A percentile compares a stretch with the other conserved stretches of the same genome.
These are phyloP conservation scores for Sistotremastrum niveocremeum DNA, from an alignment of 768 basidiomycete species.

Conservation along the genomic window DNA sequence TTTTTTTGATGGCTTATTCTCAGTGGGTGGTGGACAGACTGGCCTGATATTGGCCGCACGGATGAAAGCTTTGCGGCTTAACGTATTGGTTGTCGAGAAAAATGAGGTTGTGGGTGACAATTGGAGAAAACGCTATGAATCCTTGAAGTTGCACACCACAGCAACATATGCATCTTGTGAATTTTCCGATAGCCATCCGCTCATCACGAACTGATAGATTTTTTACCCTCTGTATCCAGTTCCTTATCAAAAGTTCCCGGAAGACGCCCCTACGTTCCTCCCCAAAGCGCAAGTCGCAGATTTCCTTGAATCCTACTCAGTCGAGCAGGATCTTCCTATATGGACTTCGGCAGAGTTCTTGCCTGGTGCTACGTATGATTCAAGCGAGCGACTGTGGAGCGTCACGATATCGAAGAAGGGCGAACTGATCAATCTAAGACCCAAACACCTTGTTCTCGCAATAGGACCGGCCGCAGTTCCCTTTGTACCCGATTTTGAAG, in stretches of 20 bases:
- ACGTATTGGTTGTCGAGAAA: slow-evolving; percentile 24
- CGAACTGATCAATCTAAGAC: not conserved
- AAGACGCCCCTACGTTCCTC: not conserved
- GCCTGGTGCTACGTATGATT: not conserved
- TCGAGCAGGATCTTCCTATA: not conserved
- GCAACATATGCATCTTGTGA: not conserved
- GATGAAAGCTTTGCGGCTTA: slow-evolving; percentile 27
- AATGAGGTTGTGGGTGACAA: slow-evolving; percentile 24
- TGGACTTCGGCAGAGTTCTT: not conserved
- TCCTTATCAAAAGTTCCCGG: not conserved
- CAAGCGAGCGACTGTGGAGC: not conserved
- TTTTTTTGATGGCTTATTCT: not conserved
- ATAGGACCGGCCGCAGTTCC: not conserved
- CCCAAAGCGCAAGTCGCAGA: not conserved
- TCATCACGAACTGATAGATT: slow-evolving; percentile 6
- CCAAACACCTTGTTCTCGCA: slow-evolving; percentile 1
- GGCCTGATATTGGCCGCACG: slow-evolving; percentile 31
- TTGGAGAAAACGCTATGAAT: slow-evolving; percentile 31
- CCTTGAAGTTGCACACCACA: slow-evolving; percentile 26
- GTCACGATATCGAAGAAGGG: slow-evolving; percentile 1
- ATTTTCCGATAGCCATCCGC: too few species aligned
- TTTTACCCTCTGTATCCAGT: not conserved
- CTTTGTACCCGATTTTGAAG: not conserved
- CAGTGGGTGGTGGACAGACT: slow-evolving; percentile 32
- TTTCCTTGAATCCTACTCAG: slow-evolving; percentile 1